Evolutionary conservation across 257 asterid species (phyloP).

Genomic region (Nicotiana attenuata): DNA sequence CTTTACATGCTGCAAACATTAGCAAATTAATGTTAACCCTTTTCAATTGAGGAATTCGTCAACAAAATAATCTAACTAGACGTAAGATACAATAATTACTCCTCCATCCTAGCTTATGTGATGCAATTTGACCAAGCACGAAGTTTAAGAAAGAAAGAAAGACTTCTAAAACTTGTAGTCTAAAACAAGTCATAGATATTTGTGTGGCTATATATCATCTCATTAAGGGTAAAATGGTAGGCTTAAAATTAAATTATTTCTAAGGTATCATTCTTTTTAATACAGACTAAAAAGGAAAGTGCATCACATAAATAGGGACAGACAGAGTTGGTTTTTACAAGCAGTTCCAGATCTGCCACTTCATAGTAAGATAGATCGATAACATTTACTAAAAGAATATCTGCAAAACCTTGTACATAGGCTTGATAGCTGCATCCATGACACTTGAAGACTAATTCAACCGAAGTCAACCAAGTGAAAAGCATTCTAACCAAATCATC

Average conservation of each 20-base stretch:
- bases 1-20: background rate
- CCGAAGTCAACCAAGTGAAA: background rate
- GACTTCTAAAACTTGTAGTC: no score
- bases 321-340: background rate
- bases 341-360: constrained; percentile 1
- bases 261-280: no score
- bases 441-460: background rate
- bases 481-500: background rate
- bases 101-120: no score
- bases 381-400: background rate
- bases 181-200: no score
- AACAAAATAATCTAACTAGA: background rate
- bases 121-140: no score
- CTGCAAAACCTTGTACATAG: background rate
- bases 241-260: no score
- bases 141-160: no score
- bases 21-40: background rate
- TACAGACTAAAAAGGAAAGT: no score
- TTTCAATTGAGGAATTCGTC: background rate
- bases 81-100: background rate
- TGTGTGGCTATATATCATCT: no score
- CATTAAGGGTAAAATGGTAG: no score
- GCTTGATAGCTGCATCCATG: background rate
- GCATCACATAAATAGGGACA: no score
- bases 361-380: background rate